Conservation (phyloP, 441 rosid genomes). For the Aquilaria agallochum region DNA sequence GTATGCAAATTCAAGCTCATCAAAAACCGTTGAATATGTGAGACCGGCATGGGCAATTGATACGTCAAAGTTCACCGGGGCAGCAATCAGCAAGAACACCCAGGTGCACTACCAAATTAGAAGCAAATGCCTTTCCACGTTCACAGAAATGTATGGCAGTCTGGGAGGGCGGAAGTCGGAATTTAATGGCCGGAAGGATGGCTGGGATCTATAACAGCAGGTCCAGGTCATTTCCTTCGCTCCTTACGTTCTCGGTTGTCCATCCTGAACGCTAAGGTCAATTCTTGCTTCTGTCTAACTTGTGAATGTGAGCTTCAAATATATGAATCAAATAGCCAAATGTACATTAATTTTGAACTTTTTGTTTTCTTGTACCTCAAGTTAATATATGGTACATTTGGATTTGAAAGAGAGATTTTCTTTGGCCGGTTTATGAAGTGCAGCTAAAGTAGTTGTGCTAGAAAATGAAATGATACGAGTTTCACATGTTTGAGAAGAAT, state of each 20-base stretch:
- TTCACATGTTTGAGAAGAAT: too few relatives aligned
- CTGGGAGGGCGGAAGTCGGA: slow-evolving; percentile 48
- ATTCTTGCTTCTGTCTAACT: slow-evolving; percentile 11
- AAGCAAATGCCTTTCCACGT: slow-evolving; percentile 65
- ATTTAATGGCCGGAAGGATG: slow-evolving; percentile 67
- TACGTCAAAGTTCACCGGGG: slow-evolving; percentile 80
- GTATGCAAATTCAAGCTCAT: slow-evolving; percentile 73
- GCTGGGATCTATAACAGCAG: slow-evolving; percentile 71
- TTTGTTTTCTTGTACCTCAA: too few relatives aligned
- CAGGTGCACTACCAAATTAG: slow-evolving; percentile 69
- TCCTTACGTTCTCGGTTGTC: background rate
- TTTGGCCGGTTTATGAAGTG: too few relatives aligned
- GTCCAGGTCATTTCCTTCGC: background rate
- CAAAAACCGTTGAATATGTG: slow-evolving; percentile 68
- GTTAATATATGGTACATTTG: too few relatives aligned
- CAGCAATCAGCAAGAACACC: slow-evolving; percentile 84
- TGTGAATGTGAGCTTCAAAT: background rate
- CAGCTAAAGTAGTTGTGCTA: too few relatives aligned
- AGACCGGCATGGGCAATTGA: slow-evolving; percentile 84
- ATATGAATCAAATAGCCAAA: background rate
- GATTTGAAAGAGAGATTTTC: too few relatives aligned
- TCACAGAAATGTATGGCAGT: slow-evolving; percentile 69
- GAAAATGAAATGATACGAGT: too few relatives aligned
- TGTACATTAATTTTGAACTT: slow-evolving; percentile 2
- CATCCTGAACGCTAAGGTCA: slow-evolving; percentile 5